phyloP scores from a whole-genome alignment of 345 rosid genomes.

The Rhizophora apiculata region DNA sequence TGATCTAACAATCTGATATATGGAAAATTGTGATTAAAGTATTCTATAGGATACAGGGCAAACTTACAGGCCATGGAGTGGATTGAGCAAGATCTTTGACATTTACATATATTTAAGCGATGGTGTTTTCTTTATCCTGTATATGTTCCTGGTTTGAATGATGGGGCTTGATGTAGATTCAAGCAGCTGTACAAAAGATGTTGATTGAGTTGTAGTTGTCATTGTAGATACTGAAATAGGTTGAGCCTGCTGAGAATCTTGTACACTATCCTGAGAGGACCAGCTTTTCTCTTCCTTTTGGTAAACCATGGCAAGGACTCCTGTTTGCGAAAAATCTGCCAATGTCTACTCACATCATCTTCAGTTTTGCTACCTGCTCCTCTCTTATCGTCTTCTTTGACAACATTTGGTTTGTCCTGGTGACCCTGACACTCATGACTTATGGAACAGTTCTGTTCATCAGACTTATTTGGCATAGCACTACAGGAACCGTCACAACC shows the following conservation, averaged over 20 bases:
- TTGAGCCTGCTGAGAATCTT: slow-evolving; percentile 12
- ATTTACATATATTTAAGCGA: slow-evolving; percentile 1
- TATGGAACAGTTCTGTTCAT: slow-evolving; percentile 4
- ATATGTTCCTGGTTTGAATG: slow-evolving; percentile 18
- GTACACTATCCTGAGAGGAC: slow-evolving; percentile 9
- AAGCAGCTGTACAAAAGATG: slow-evolving; percentile 20
- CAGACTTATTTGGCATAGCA: slow-evolving; percentile 7
- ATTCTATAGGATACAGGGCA: too few species aligned
- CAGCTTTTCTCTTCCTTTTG: slow-evolving; percentile 32
- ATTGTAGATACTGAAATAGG: background rate
- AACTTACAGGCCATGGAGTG: slow-evolving; percentile 25
- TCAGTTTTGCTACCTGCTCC: slow-evolving; percentile 1
- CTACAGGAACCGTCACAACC: slow-evolving; percentile 26
- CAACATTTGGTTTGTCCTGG: slow-evolving; percentile 3
- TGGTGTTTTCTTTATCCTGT: slow-evolving; percentile 18
- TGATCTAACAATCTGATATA: too few species aligned
- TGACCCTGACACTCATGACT: slow-evolving; percentile 5
- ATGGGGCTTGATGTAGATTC: slow-evolving; percentile 17
- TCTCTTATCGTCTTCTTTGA: too few species aligned
- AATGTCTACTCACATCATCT: slow-evolving; percentile 17
- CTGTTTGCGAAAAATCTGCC: slow-evolving; percentile 33
- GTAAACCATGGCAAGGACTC: slow-evolving; percentile 27
- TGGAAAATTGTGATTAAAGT: too few species aligned
- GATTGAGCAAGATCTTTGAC: slow-evolving; percentile 16
- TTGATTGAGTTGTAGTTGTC: slow-evolving; percentile 8